Evolutionary conservation across 371 early-diverging fungal species (phyloP).

Genomic region (Zopfochytrium polystomum): DNA sequence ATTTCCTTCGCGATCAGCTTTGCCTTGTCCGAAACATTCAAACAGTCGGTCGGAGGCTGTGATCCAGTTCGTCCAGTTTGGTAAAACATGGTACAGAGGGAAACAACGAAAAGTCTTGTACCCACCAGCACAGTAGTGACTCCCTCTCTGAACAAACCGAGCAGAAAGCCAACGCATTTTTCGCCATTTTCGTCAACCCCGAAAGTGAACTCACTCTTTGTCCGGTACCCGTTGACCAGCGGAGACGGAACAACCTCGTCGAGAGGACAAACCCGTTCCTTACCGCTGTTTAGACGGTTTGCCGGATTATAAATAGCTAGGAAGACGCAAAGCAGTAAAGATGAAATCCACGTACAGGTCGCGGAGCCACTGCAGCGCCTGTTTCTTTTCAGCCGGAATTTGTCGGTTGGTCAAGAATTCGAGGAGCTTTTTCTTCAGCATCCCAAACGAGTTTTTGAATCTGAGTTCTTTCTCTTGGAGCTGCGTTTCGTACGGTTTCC

Average conservation of each 20-base stretch:
- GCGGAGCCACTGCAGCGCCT: slow-evolving; percentile 19
- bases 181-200: slow-evolving; percentile 61
- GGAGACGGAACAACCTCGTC: slow-evolving; percentile 65
- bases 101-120: too few species aligned
- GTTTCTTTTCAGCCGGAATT: slow-evolving; percentile 19
- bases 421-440: slow-evolving; percentile 22
- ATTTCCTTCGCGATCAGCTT: slow-evolving; percentile 54
- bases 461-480: slow-evolving; percentile 30
- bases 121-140: slow-evolving; percentile 49
- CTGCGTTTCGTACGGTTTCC: slow-evolving; percentile 44
- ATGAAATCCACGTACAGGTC: slow-evolving; percentile 9
- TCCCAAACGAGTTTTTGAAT: slow-evolving; percentile 25
- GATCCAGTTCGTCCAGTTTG: too few species aligned
- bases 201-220: slow-evolving; percentile 79
- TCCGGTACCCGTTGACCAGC: slow-evolving; percentile 62
- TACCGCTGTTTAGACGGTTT: background rate
- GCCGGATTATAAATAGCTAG: too few species aligned
- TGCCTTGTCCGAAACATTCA: slow-evolving; percentile 55
- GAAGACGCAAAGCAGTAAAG: background rate
- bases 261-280: slow-evolving; percentile 43
- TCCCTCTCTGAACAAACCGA: slow-evolving; percentile 66
- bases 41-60: slow-evolving; percentile 45
- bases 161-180: slow-evolving; percentile 66
- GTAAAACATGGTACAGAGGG: too few species aligned
- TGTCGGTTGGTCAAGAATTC: slow-evolving; percentile 30